Conservation (phyloP, 768 basidiomycete genomes). For the Russula emetica region DNA sequence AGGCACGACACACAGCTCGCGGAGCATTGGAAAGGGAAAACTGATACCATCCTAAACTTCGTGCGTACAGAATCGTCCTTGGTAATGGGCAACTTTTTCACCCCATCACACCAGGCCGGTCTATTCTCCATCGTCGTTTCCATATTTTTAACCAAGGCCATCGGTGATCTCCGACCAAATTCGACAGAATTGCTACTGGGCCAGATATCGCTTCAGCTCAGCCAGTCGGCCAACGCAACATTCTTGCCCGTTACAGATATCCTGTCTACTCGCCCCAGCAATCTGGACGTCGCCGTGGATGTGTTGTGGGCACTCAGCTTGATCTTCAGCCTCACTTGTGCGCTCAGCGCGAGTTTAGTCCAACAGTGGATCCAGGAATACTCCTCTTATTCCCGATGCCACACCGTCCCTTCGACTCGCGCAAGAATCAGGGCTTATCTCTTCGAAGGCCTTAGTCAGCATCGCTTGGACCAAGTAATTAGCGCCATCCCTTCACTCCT, state of each 20-base stretch:
- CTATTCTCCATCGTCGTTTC: constrained; percentile 15
- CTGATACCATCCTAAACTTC: constrained; percentile 3
- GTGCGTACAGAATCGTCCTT: not conserved
- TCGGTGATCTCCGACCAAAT: not conserved
- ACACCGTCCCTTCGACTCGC: constrained; percentile 16
- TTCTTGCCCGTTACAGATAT: not conserved
- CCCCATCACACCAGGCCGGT: constrained; percentile 1
- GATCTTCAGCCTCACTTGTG: constrained; percentile 12
- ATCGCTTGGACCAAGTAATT: constrained; percentile 13
- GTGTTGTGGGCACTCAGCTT: constrained; percentile 22
- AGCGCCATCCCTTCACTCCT: constrained; percentile 17
- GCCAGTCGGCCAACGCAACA: not conserved
- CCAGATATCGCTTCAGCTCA: constrained; percentile 18
- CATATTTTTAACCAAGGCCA: not conserved
- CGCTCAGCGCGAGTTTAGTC: constrained; percentile 12
- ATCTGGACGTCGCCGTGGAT: constrained; percentile 5
- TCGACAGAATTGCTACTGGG: constrained; percentile 6
- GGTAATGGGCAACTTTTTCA: not conserved
- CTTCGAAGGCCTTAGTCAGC: constrained; percentile 8
- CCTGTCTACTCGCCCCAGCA: not conserved
- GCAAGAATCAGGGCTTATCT: constrained; percentile 24
- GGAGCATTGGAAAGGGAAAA: constrained; percentile 11
- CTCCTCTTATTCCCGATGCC: constrained; percentile 6
- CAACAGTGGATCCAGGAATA: constrained; percentile 22
- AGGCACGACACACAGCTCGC: constrained; percentile 9